Base-by-base conservation (phyloP, 768 basidiomycete genomes). In the Leccinum imitatum region DNA sequence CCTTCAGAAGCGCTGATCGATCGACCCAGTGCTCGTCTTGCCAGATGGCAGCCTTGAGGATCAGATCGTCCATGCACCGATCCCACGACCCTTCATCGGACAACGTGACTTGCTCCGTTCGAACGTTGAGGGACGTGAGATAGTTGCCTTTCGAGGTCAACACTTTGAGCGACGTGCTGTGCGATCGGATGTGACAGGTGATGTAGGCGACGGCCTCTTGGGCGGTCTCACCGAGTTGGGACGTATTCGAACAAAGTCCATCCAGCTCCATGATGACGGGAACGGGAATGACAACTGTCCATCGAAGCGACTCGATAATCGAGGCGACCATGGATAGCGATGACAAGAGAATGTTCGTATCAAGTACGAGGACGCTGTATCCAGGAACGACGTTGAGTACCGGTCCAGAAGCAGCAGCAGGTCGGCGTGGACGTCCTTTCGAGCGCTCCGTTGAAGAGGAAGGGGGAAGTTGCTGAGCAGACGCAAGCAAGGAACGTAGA, bases 221-320 rank as follows among this genome's bases (percentile, higher is more conserved):
- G 0, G 97, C 95, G 0, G 91, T 85, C 50, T 85, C 81, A 44
- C 89, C 92, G 23, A 98, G 87, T 48, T 82, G 80, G 0, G 82
- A 73, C 0, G 82, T 74, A 63, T 90, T 88, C 58, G 78, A 74
- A 1, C 83, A 80, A 8, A 98, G 85, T n/a, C 95, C 94, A 65
- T 99, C 96, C 8, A 99, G 87, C 67, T 99, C 97, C 82, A 95
- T 98, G 69, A 98, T 84, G 62, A 97, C 96, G 0, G 95, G 95
- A 3, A 98, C 83, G 4, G 97, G 97, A 0, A 99, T 78, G 59
- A 99, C 79, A 50, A 96, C 80, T 0, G 93, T 97, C 94, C 95
- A 98, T 27, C 78, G 79, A 17, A 86, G 75, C 60, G 85, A 87
- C 72, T 96, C 92, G 54, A 98, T 79, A 59, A 98, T 79, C 13